Base-by-base conservation (phyloP, 2,329 filamentous ascomycete genomes). In the Calonectria ilicicola region DNA sequence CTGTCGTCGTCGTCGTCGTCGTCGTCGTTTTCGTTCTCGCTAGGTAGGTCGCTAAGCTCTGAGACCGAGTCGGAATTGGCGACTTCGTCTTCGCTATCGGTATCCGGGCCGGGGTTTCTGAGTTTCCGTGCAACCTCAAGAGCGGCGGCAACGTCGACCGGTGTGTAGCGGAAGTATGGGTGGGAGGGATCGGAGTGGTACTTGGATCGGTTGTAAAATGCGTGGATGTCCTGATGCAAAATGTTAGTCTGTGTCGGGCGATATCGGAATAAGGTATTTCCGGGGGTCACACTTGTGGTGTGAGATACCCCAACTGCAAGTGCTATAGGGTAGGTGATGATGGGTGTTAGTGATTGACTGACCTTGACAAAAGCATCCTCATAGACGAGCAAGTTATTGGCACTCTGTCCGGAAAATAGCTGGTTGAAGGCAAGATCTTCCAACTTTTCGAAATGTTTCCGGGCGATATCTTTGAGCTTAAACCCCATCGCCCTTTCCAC, bases 171-270 rank as follows among this genome's bases (percentile, higher is more conserved):
- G 56, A 51, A 67, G 56, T 40, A 29, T 5, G 74, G 73, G 51
- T 76, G 72, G 26, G 51, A 40, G 29, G 72, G 73, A 51, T 76
- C 73, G 56, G 35, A n/a, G 44, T 15, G 40, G 67, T 66, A 78
- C 47, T 35, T n/a, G 40, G 21, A 14, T 26, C 72, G 38, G 5
- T 27, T 27, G 65, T 76, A 78, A 65, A 75, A 79, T n/a, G 44
- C 32, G 74, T 77, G 76, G 26, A 78, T 67, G 42, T 77, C 29
- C 76, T 77, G 65, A 23, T 49, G 60, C 40, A 76, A 79, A 78
- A 74, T 72, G 74, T 80, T 77, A 80, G 77, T 65, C 67, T 35
- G 27, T 44, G 40, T 65, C 64, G 64, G 35, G 46, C 49, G 49
- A 58, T 42, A 3, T 26, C 73, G 78, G 77, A 78, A 68, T 67